These are phyloP conservation scores for Annona cherimola DNA, from an alignment of 164 flowering plant genomes.

Conservation along the genomic window DNA sequence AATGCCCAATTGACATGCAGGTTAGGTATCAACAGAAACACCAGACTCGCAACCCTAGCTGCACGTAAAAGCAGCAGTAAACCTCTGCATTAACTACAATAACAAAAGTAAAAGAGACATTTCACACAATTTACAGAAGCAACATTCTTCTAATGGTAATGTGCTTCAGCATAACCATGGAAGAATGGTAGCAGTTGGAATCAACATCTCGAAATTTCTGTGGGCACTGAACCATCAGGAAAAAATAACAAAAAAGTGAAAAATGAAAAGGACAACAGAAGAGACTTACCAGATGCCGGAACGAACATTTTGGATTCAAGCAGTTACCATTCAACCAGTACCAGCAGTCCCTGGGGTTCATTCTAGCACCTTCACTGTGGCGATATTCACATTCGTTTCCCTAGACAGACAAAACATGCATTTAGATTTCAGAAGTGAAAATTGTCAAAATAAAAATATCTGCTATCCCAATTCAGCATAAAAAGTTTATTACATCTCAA, in stretches of 20 bases:
- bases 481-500: too few species aligned
- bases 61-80: too few species aligned
- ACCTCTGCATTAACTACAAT: too few species aligned
- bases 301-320: conserved; percentile 80
- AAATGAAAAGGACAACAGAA: background rate
- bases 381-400: conserved; percentile 96
- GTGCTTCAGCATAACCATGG: background rate
- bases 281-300: conserved; percentile 80
- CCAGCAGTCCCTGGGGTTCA: conserved; percentile 90
- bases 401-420: conserved; percentile 25
- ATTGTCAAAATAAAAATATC: background rate
- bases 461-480: too few species aligned
- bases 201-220: background rate
- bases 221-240: background rate
- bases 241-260: background rate
- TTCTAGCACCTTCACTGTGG: conserved; percentile 83
- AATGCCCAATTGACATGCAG: too few species aligned
- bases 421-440: background rate
- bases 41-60: too few species aligned
- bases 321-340: conserved; percentile 84
- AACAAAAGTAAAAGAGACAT: too few species aligned
- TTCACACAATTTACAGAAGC: too few species aligned
- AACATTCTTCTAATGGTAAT: too few species aligned
- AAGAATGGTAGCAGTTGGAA: background rate
- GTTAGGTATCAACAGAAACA: too few species aligned